phyloP scores from a whole-genome alignment of 305 asterid species.

The Ilex paraguariensis region DNA sequence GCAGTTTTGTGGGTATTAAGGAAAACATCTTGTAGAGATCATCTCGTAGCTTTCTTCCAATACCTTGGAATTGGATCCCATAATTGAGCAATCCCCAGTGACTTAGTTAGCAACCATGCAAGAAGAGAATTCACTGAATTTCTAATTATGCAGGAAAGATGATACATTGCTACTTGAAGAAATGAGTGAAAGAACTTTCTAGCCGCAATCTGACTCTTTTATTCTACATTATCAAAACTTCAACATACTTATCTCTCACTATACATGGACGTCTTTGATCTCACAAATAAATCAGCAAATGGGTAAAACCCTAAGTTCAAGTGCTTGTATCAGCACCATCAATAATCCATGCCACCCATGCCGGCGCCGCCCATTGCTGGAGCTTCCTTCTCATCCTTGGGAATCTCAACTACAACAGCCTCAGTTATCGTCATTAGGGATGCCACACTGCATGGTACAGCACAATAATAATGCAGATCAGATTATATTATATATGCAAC shows the following conservation, averaged over 20 bases:
- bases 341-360: conserved; percentile 80
- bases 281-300: no score
- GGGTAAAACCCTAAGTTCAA: neutral
- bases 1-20: no score
- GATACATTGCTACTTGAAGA: neutral
- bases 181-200: neutral
- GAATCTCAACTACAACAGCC: conserved; percentile 73
- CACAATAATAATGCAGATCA: neutral
- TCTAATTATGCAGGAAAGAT: conserved; percentile 6
- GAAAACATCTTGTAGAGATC: no score
- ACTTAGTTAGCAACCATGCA: no score
- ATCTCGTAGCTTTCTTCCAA: no score
- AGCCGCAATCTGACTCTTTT: no score
- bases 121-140: no score
- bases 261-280: no score
- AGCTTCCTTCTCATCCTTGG: conserved; percentile 55
- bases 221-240: no score
- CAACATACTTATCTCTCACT: no score
- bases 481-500: neutral
- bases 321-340: conserved; percentile 1
- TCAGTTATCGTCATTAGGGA: conserved; percentile 88
- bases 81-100: no score
- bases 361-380: conserved; percentile 58
- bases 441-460: conserved; percentile 53
- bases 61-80: no score